Percentiles rank a stretch among this genome's conserved stretches.
Evolutionary conservation across 345 rosid genomes (phyloP).

Genomic region (Tarenaya hassleriana): DNA sequence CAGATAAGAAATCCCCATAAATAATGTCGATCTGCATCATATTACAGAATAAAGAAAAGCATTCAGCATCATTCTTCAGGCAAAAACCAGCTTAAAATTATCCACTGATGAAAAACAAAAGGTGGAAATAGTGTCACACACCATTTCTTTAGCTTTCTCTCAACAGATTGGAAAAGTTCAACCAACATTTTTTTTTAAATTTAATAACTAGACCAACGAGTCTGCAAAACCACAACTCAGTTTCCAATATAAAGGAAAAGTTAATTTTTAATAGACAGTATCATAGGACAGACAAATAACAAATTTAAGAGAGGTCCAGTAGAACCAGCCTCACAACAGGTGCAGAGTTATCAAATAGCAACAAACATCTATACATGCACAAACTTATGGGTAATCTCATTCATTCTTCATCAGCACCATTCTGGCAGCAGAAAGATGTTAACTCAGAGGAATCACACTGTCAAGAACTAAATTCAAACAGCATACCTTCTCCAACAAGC

Average conservation of each 20-base stretch:
- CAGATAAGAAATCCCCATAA: slow-evolving; percentile 66
- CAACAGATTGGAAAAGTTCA: no score
- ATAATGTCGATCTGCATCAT: slow-evolving; percentile 62
- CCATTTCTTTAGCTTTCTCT: background rate
- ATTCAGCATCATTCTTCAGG: slow-evolving; percentile 10
- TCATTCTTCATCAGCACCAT: slow-evolving; percentile 5
- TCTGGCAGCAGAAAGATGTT: slow-evolving; percentile 1
- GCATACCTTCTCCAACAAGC: slow-evolving; percentile 71
- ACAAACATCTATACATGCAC: background rate
- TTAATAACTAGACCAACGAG: no score
- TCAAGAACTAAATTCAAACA: slow-evolving; percentile 10
- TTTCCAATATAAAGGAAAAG: no score
- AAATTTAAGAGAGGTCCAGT: background rate
- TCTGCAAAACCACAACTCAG: no score
- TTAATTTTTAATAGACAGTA: background rate
- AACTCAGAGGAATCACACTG: background rate
- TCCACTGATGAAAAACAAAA: slow-evolving; percentile 6
- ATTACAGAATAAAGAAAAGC: slow-evolving; percentile 9
- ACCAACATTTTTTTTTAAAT: no score
- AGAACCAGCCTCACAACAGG: background rate
- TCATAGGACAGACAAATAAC: background rate
- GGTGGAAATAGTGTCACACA: background rate
- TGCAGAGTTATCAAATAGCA: slow-evolving; percentile 2
- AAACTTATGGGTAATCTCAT: background rate
- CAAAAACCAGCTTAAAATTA: slow-evolving; percentile 17